Evolutionary conservation across 2,329 filamentous ascomycete species (phyloP).

Genomic region (Phialophora expanda): DNA sequence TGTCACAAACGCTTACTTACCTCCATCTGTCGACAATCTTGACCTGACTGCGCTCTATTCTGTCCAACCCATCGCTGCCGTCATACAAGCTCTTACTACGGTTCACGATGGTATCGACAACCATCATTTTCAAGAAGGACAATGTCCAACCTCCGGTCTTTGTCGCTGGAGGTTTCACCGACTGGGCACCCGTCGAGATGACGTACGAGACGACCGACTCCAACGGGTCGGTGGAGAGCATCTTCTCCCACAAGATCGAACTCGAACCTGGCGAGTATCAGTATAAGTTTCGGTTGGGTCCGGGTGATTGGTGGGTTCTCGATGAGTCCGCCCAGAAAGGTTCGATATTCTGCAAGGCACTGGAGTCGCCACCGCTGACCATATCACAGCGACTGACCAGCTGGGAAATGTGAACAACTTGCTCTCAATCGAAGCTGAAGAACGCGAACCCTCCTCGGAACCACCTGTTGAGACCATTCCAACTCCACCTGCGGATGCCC

Average conservation of each 20-base stretch:
- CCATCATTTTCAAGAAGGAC: slow-evolving; percentile 65
- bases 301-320: slow-evolving; percentile 71
- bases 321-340: slow-evolving; percentile 67
- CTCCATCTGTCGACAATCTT: background rate
- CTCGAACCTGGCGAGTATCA: slow-evolving; percentile 66
- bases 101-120: slow-evolving; percentile 52
- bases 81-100: background rate
- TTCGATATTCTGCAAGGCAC: slow-evolving; percentile 46
- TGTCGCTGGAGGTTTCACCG: slow-evolving; percentile 71
- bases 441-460: slow-evolving; percentile 7
- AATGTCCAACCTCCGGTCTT: slow-evolving; percentile 71
- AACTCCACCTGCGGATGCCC: background rate
- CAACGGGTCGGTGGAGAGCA: slow-evolving; percentile 55
- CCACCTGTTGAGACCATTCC: background rate
- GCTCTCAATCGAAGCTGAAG: slow-evolving; percentile 26
- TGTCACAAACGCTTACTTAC: background rate
- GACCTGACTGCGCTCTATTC: background rate
- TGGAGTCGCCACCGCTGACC: slow-evolving; percentile 2
- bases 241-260: slow-evolving; percentile 64
- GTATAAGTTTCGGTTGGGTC: slow-evolving; percentile 75
- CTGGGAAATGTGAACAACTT: slow-evolving; percentile 61
- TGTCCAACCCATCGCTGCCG: background rate
- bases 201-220: slow-evolving; percentile 55
- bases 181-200: slow-evolving; percentile 74
- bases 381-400: slow-evolving; percentile 54